Base-by-base conservation (phyloP, 2,329 filamentous ascomycete species). In the Teratosphaeria viscida region DNA sequence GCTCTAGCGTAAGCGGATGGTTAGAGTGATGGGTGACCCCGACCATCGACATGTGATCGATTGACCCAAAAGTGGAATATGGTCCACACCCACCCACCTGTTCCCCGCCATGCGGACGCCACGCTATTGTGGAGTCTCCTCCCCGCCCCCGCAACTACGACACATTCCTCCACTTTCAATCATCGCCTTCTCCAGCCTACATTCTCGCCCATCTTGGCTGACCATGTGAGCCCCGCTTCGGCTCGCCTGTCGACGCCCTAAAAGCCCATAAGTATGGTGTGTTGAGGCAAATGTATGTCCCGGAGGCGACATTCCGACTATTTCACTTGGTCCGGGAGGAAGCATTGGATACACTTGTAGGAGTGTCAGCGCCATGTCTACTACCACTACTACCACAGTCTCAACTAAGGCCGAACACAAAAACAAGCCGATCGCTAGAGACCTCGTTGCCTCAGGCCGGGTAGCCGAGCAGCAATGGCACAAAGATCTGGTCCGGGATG, bases 401-500 rank as follows among this genome's bases (percentile, higher is more conserved):
- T 16, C 19, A 19, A 8, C 43, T 2, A 16, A 49, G 43, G n/a
- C 43, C 16, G n/a, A n/a, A 7, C 43, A 3, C n/a, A 19, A 56
- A 8, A n/a, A 23, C 19, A 6, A n/a, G n/a, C 16, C 43, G 16
- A 19, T 8, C n/a, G 19, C 8, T 19, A n/a, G 43, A 16, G 43
- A 26, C 10, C 43, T 49, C n/a, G 43, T 49, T n/a, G 43, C 43
- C n/a, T 5, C 19, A 19, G 43, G 43, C 19, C 16, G n/a, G 10
- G 43, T 49, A n/a, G 16, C 43, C n/a, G 43, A 49, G 43, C 43
- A 49, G 43, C 43, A 49, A 49, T 76, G 72, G 70, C 63, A 70
- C 29, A 70, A 72, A 47, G 72, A 75, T 23, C 53, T 68, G n/a
- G 54, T 62, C 2, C 66, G 71, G 14, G 70, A 80, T 58, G 78